Evolutionary conservation across 2,329 filamentous ascomycete genomes (phyloP), one percentile per base, ranked within the genome.

Genomic region (Myriosclerotinia scirpicola): DNA sequence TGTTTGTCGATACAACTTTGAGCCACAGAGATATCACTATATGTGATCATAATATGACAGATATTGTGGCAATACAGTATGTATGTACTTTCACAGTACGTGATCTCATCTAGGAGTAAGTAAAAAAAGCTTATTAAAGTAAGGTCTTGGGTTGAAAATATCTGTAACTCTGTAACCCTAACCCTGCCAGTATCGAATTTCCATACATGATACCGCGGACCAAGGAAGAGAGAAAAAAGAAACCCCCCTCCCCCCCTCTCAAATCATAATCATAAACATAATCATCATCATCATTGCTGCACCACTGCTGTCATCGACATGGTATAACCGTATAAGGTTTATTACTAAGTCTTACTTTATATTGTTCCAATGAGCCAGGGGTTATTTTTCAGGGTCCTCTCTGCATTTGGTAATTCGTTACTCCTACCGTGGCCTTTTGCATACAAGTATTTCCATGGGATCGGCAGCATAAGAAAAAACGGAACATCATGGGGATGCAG

Each of bases 1-100:
- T 34, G 26, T 30, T 52, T 26, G 22, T 30, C 56, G 26, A 46
- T 46, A 48, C 42, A 26, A n/a, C 42, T 14, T 59, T 3, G 3
- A 46, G 26, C 26, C 26, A 59, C 26, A n/a, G n/a, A n/a, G n/a
- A n/a, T n/a, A n/a, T n/a, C n/a, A n/a, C n/a, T n/a, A n/a, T n/a
- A n/a, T n/a, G n/a, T n/a, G n/a, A n/a, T n/a, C n/a, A n/a, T n/a
- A n/a, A n/a, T n/a, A n/a, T 36, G 36, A 55, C 54, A n/a, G n/a
- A 40, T 55, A 14, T 59, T 46, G 55, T 59, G 56, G 56, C 56
- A 34, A 59, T 48, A 48, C n/a, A 50, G n/a, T n/a, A n/a, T n/a
- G n/a, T n/a, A n/a, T n/a, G n/a, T 22, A 26, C 48, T 50, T 3
- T 0, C n/a, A 11, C 22, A 2, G 8, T 22, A n/a, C 3, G 46